Evolutionary conservation across 75 land plant genomes (phyloP), one percentile per base, ranked within the genome.

Genomic region (Ceratopteris richardii): DNA sequence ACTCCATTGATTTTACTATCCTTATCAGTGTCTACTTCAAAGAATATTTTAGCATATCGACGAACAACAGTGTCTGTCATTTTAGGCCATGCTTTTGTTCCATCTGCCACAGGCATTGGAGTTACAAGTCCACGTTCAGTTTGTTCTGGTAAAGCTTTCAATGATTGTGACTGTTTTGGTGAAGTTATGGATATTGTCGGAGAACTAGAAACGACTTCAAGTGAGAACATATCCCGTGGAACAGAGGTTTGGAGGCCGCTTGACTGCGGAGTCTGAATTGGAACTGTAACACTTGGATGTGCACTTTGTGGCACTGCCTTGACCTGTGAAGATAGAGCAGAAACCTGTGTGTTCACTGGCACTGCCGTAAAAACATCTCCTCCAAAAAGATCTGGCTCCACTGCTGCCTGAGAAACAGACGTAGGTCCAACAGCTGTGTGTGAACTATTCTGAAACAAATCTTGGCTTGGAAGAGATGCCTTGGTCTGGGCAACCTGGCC

Each of bases 1-100:
- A 66, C 77, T 42, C 97, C 97, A 39, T 83, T 82, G 16, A 92
- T 92, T 67, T 80, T 92, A 23, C 97, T 95, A 76, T 92, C 97
- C 62, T 81, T 80, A 33, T 92, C 97, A 5, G 66, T 84, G 63
- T 92, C 97, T 40, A 80, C 97, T 62, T 82, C 78, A 31, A 71
- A 26, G 66, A 92, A 88, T 18, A 92, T 80, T 33, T 72, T 74
- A 0, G 70, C 70, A 61, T 92, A 92, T 43, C 84, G 83, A 61
- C 78, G 86, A 40, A 80, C 61, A 63, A 85, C 74, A 58, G 81
- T 59, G 30, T 59, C 69, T 27, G 80, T 85, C 69, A 88, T 77
- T 43, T 63, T 86, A 27, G 94, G 94, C 97, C 97, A 92, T 5
- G 50, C 4, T 17, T 21, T 46, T 46, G 50, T 5, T 46, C 22